phyloP scores from a whole-genome alignment of 1,139 yeast species.

The Suhomyces ambrosiae region DNA sequence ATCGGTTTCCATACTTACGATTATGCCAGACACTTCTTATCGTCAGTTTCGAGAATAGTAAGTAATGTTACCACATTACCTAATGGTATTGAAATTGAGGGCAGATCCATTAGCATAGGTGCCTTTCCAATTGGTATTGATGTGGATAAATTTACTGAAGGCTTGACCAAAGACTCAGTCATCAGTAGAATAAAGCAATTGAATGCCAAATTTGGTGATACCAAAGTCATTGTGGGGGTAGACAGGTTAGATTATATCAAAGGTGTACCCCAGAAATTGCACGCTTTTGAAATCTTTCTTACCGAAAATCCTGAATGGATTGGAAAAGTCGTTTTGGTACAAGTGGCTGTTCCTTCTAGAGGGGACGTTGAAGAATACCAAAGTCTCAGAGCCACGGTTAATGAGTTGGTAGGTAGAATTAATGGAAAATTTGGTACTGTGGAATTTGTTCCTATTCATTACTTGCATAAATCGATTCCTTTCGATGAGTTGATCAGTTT shows the following conservation, averaged over 20 bases:
- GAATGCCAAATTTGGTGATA: conserved; percentile 61
- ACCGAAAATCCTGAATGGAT: conserved; percentile 97
- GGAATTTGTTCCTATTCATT: conserved; percentile 97
- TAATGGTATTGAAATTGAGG: conserved; percentile 81
- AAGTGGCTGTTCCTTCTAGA: conserved; percentile 96
- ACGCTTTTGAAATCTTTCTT: conserved; percentile 90
- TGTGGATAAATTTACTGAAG: conserved; percentile 85
- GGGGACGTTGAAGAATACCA: conserved; percentile 99
- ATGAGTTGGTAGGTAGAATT: conserved; percentile 94
- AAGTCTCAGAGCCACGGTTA: conserved; percentile 87
- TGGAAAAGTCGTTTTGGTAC: conserved; percentile 93
- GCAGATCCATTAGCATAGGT: conserved; percentile 81
- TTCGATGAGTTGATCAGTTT: conserved; percentile 90
- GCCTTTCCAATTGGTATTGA: conserved; percentile 99
- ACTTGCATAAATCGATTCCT: conserved; percentile 87
- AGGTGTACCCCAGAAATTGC: conserved; percentile 96
- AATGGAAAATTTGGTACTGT: conserved; percentile 96
- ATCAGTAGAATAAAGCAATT: conserved; percentile 65
- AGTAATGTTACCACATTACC: conserved; percentile 79
- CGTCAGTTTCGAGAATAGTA: conserved; percentile 86
- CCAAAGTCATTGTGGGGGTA: conserved; percentile 91
- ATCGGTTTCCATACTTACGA: conserved; percentile 99
- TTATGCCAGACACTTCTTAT: conserved; percentile 95
- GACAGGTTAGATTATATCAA: conserved; percentile 94
- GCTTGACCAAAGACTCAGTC: conserved; percentile 66